Evolutionary conservation across 345 rosid species (phyloP).

Genomic region (Brassica cretica): DNA sequence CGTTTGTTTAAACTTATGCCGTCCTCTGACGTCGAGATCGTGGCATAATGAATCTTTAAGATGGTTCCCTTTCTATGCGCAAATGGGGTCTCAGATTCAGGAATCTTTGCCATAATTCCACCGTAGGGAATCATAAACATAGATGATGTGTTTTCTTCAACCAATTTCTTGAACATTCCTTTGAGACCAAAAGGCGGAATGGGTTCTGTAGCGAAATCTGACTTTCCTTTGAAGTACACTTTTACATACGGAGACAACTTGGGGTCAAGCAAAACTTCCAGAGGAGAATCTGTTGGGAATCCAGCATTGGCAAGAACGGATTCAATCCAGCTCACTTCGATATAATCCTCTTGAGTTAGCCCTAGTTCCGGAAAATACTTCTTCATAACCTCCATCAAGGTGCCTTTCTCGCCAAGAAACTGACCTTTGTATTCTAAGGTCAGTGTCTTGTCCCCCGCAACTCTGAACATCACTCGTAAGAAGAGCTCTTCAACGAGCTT

Average conservation of each 20-base stretch:
- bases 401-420: conserved; percentile 44
- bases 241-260: conserved; percentile 31
- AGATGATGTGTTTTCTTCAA: neutral
- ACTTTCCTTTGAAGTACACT: neutral
- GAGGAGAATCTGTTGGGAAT: conserved; percentile 38
- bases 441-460: conserved; percentile 34
- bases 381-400: conserved; percentile 45
- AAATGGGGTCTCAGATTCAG: neutral
- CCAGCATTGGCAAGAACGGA: conserved; percentile 50
- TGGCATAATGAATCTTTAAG: neutral
- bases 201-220: conserved; percentile 42
- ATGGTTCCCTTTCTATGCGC: neutral
- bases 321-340: conserved; percentile 57
- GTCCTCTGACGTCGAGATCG: neutral
- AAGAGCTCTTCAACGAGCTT: conserved; percentile 50
- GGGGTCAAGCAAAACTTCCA: conserved; percentile 47
- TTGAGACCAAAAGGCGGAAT: neutral
- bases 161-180: neutral
- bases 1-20: neutral
- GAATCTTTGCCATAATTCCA: neutral
- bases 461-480: conserved; percentile 43
- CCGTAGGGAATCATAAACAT: neutral
- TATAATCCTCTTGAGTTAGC: conserved; percentile 42
- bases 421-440: conserved; percentile 36
- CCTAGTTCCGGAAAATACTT: conserved; percentile 57